Percentiles rank a stretch among this genome's conserved stretches.
phyloP scores from a whole-genome alignment of 2,329 filamentous ascomycete species.

The Colletotrichum sp. region DNA sequence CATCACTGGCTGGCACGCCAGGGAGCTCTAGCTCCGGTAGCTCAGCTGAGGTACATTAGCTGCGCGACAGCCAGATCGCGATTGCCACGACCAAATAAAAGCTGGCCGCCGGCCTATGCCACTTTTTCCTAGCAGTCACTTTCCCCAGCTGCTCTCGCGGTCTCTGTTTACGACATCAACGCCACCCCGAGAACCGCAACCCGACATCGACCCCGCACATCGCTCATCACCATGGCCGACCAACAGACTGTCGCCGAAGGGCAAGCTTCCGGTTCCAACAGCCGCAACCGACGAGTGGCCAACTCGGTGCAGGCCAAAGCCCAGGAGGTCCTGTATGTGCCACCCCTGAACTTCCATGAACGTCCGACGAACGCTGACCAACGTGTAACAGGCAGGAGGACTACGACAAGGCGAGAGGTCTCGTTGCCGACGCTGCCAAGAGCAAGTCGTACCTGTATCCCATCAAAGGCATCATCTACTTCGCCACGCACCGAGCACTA shows the following conservation, averaged over 20 bases:
- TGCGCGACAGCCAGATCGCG: conserved; percentile 15
- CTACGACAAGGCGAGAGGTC: conserved; percentile 65
- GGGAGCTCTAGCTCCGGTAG: conserved; percentile 12
- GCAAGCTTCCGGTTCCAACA: background rate
- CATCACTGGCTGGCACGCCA: conserved; percentile 10
- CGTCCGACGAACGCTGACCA: conserved; percentile 2
- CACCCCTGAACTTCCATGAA: background rate
- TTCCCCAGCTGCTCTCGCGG: background rate
- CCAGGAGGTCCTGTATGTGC: conserved; percentile 52
- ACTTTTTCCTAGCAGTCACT: background rate
- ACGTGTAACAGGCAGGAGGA: conserved; percentile 65
- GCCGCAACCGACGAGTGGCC: conserved; percentile 30
- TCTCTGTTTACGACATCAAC: background rate
- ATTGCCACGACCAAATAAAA: conserved; percentile 12
- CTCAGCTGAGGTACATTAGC: background rate
- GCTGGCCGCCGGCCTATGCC: background rate
- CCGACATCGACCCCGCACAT: background rate
- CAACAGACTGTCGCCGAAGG: conserved; percentile 3
- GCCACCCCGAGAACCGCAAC: background rate
- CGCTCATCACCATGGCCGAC: conserved; percentile 5
- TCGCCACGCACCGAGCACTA: conserved; percentile 57
- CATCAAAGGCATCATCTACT: conserved; percentile 71
- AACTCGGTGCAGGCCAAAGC: conserved; percentile 49
- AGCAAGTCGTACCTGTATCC: conserved; percentile 81
- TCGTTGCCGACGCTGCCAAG: conserved; percentile 71